Evolutionary conservation across 2,329 filamentous ascomycete species (phyloP).

Genomic region (Tympanopsis confertula): DNA sequence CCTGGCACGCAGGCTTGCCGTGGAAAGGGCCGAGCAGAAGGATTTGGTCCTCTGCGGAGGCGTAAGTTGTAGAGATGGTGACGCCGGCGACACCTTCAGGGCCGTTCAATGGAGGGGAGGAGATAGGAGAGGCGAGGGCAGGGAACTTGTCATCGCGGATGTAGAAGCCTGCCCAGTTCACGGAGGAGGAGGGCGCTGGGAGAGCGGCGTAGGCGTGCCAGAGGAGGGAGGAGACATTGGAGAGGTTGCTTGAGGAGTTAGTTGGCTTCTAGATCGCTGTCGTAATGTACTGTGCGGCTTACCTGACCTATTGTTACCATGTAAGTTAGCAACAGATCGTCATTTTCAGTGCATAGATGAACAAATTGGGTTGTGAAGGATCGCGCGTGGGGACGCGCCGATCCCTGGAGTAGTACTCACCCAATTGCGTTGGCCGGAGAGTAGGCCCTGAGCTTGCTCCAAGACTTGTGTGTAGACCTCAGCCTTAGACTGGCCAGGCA

Average conservation of each 20-base stretch:
- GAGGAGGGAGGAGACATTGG: constrained; percentile 32
- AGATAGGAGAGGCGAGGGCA: constrained; percentile 10
- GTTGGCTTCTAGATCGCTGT: neutral
- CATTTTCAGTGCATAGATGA: neutral
- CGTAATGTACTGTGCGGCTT: neutral
- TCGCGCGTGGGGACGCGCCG: no score
- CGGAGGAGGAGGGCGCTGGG: constrained; percentile 23
- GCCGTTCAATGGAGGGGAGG: constrained; percentile 10
- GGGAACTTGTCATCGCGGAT: constrained; percentile 27
- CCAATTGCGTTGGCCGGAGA: constrained; percentile 30
- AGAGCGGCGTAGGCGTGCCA: constrained; percentile 32
- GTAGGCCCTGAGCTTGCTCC: constrained; percentile 20
- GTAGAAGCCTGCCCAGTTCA: constrained; percentile 36
- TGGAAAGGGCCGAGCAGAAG: constrained; percentile 33
- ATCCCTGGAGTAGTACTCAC: constrained; percentile 15
- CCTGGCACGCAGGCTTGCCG: constrained; percentile 33
- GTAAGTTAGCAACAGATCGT: neutral
- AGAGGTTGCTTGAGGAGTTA: constrained; percentile 21
- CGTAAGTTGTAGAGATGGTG: constrained; percentile 10
- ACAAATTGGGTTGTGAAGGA: no score
- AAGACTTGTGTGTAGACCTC: constrained; percentile 28
- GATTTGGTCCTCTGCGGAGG: constrained; percentile 7
- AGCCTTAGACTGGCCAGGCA: constrained; percentile 19
- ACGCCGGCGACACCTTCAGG: constrained; percentile 12
- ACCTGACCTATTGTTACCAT: constrained; percentile 3